Base-by-base conservation (phyloP, 148 eudicot genomes). In the Polygonum maritimum region DNA sequence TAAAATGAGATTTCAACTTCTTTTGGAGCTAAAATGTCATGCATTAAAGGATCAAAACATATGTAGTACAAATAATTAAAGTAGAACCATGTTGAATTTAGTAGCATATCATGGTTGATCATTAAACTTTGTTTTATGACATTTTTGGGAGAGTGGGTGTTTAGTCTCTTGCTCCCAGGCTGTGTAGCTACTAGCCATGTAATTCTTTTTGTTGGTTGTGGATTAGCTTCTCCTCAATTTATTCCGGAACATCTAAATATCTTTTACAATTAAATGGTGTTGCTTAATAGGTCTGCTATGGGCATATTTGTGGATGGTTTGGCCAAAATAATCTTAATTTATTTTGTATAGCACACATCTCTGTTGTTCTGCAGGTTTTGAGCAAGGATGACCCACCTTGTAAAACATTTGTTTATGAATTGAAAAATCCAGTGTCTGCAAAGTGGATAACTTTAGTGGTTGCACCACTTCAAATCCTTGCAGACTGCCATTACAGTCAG, bases 371-470 rank as follows among this genome's bases (percentile, higher is more conserved):
- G 79, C 82, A 95, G 99, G 90, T 92, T 52, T 86, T 89, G 89
- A 92, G 87, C 88, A 86, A 89, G 85, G 98, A 95, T 86, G 87
- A 83, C 67, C 91, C 94, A 76, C 89, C 89, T 62, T 86, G 87
- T 48, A 95, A 84, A 86, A 95, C 99, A 71, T 95, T 80, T 86
- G 96, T 92, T 5, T 95, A 95, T 81, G 88, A 82, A 79, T 74
- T 95, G 82, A 81, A 86, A 76, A 81, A 88, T 77, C 99, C 99
- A 60, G 97, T 92, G 76, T 82, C 94, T 78, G 92, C 97, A 74
- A 88, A 77, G 75, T 95, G 93, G 91, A 91, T 95, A 83, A 88
- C 97, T 78, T 88, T 95, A 82, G 92, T 84, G 19, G 97, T 95
- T 83, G 99, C 94, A 39, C 97, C 94, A 48, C 88, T 95, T 84